Evolutionary conservation across 768 basidiomycete species (phyloP).

Genomic region (Crassisporium funariophilum): DNA sequence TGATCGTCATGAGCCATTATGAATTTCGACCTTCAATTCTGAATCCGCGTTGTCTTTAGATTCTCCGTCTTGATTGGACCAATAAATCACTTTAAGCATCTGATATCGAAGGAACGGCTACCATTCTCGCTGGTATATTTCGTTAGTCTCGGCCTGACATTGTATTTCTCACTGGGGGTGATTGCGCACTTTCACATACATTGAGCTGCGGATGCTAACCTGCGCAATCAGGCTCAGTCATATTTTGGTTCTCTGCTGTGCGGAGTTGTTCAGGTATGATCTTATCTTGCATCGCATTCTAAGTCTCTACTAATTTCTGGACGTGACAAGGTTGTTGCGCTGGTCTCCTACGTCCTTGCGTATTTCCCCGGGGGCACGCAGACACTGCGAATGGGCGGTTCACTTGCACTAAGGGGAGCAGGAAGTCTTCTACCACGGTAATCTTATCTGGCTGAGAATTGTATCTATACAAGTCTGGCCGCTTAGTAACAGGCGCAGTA

Average conservation of each 20-base stretch:
- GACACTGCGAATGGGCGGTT: constrained; percentile 78
- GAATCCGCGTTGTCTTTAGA: constrained; percentile 35
- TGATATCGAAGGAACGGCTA: constrained; percentile 77
- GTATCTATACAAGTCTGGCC: no score
- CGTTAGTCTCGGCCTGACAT: constrained; percentile 77
- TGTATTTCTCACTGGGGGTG: constrained; percentile 92
- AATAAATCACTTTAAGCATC: constrained; percentile 88
- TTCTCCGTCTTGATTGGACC: constrained; percentile 90
- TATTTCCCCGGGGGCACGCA: constrained; percentile 93
- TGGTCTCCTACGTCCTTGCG: constrained; percentile 87
- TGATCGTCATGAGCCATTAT: neutral
- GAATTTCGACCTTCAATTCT: neutral
- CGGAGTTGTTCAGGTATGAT: constrained; percentile 76
- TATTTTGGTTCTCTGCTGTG: constrained; percentile 85
- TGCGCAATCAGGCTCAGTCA: constrained; percentile 62
- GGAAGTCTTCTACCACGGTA: constrained; percentile 81
- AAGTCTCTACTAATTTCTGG: no score
- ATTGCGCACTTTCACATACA: constrained; percentile 29
- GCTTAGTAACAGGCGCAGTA: no score
- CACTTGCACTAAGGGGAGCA: constrained; percentile 82
- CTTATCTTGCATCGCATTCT: no score
- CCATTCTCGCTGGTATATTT: constrained; percentile 88
- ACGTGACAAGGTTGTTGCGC: constrained; percentile 83
- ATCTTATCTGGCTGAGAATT: constrained; percentile 8
- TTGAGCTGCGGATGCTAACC: neutral